Evolutionary conservation across 75 land plant species (phyloP), one percentile per base, ranked within the genome.

Genomic region (Isoetes taiwanensis): DNA sequence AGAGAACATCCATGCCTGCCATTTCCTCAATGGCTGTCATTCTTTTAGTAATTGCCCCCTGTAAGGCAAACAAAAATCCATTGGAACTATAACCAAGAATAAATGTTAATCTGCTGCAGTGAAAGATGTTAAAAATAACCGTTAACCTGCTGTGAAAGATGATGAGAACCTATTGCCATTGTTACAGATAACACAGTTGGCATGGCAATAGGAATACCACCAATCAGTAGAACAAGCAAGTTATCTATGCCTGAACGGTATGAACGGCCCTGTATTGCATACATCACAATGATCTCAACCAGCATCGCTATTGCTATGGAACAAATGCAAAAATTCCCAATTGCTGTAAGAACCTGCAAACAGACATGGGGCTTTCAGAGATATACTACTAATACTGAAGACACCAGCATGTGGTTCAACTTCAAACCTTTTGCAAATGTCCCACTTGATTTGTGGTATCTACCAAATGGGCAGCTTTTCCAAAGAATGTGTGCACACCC

Each of bases 61-160:
- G 61, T 27, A 41, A 16, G 71, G 57, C 31, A 61, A 35, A n/a
- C 50, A 46, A 16, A 46, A 46, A 23, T 46, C 25, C 16, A 16
- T 23, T 6, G 23, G 16, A 5, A 23, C 50, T 19, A 23, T 46
- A 4, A 46, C 21, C 50, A 46, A 16, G 25, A 19, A 3, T n/a
- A 46, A n/a, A n/a, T n/a, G n/a, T n/a, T n/a, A n/a, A n/a, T n/a
- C n/a, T n/a, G n/a, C n/a, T n/a, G n/a, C n/a, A n/a, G n/a, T n/a
- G n/a, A n/a, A n/a, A n/a, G n/a, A n/a, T n/a, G 25, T 53, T 2
- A 28, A 23, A 24, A 38, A 11, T 34, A 38, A 23, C 0, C 1
- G 17, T 64, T 17, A 19, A 90, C 96, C 90, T 90, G 96, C 56
- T 81, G 78, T 37, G 96, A 57, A 21, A 90, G 65, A 1, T 28